Evolutionary conservation across 2,329 filamentous ascomycete species (phyloP).

Genomic region (Claviceps monticola): DNA sequence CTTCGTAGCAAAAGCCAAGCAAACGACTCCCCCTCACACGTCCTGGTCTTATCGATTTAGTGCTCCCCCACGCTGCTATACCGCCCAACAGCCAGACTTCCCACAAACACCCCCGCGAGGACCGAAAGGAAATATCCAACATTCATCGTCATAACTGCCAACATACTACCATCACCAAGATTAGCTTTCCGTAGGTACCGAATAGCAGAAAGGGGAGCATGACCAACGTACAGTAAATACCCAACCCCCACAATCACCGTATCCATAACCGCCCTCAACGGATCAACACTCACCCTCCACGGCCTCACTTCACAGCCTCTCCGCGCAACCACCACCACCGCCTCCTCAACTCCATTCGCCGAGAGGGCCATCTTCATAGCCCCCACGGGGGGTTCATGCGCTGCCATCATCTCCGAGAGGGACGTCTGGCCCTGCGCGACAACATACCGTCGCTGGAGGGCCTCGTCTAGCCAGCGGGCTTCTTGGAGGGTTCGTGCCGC

Average conservation of each 20-base stretch:
- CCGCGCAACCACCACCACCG: conserved; percentile 58
- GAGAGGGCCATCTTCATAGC: conserved; percentile 54
- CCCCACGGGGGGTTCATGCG: conserved; percentile 35
- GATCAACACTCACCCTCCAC: conserved; percentile 71
- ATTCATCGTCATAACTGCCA: conserved; percentile 84
- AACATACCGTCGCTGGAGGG: conserved; percentile 64
- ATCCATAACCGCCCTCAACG: conserved; percentile 57
- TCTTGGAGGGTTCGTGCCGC: conserved; percentile 55
- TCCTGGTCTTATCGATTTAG: conserved; percentile 2
- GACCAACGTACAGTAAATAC: conserved; percentile 61
- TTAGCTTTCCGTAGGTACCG: too few species aligned
- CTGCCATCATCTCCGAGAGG: conserved; percentile 43
- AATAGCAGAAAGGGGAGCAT: not conserved
- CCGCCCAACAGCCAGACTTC: conserved; percentile 67
- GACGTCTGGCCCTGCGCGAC: conserved; percentile 51
- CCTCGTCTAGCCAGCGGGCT: conserved; percentile 52
- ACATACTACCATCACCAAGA: conserved; percentile 47
- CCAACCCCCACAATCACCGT: conserved; percentile 62
- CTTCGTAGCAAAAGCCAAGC: too few species aligned
- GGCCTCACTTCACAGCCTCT: conserved; percentile 42
- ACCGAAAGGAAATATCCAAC: conserved; percentile 73
- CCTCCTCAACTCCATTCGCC: conserved; percentile 68
- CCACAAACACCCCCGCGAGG: conserved; percentile 70
- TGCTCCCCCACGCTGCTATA: conserved; percentile 42
- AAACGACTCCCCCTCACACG: not conserved